phyloP scores from a whole-genome alignment of 2,329 filamentous ascomycete genomes.

The Trichoderma koningiopsis region DNA sequence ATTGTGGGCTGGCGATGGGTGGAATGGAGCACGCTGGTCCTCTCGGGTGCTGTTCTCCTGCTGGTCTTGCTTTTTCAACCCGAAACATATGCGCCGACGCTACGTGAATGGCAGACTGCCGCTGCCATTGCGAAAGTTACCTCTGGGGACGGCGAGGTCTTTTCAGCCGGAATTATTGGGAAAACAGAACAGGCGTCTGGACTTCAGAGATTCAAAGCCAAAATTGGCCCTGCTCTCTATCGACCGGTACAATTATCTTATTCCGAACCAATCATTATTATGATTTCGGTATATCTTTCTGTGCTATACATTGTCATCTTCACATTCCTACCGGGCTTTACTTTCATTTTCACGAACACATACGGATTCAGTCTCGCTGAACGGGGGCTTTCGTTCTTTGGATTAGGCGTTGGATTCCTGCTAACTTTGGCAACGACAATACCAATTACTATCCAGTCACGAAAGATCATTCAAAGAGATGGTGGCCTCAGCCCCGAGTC shows the following conservation, averaged over 20 bases:
- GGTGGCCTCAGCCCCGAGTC: neutral
- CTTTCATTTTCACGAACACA: neutral
- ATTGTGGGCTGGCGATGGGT: slow-evolving; percentile 1
- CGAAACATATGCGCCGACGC: neutral
- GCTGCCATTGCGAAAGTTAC: neutral
- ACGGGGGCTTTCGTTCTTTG: neutral
- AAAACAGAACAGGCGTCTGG: neutral
- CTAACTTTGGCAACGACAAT: neutral
- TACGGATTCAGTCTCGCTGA: neutral
- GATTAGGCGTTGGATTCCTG: neutral
- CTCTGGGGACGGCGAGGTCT: neutral
- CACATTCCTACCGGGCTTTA: neutral
- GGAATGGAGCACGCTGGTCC: neutral
- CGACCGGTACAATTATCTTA: neutral
- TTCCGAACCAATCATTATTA: slow-evolving; percentile 4
- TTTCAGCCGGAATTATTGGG: neutral
- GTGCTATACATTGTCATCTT: neutral
- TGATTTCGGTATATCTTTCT: slow-evolving; percentile 7
- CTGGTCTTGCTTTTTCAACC: neutral
- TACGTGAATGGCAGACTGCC: neutral
- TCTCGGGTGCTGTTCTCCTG: neutral
- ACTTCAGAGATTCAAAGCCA: neutral
- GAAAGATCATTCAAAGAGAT: neutral
- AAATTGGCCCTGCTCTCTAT: neutral
- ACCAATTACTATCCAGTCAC: neutral